phyloP scores from a whole-genome alignment of 2,329 filamentous ascomycete species.

The Zarea fungicola region DNA sequence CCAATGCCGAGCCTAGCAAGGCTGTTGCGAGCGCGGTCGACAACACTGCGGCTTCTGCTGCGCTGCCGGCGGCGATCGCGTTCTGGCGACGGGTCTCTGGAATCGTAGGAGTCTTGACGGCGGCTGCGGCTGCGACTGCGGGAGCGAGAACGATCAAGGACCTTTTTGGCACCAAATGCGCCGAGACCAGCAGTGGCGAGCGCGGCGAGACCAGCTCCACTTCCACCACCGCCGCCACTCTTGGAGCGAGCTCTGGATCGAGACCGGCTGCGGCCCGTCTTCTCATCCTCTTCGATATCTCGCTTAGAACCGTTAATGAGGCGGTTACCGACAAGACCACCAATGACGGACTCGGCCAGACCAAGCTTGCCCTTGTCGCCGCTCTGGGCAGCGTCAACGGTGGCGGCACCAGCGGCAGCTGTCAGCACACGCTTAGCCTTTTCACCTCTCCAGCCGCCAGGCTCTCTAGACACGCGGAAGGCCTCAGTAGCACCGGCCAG shows the following conservation, averaged over 20 bases:
- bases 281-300: constrained; percentile 57
- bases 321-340: constrained; percentile 80
- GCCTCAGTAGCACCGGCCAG: constrained; percentile 88
- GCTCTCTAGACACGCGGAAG: constrained; percentile 82
- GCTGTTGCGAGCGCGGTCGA: constrained; percentile 55
- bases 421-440: constrained; percentile 91
- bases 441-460: constrained; percentile 82
- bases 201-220: constrained; percentile 52
- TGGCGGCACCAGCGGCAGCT: constrained; percentile 78
- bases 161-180: constrained; percentile 57
- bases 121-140: constrained; percentile 50
- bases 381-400: constrained; percentile 73
- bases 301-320: constrained; percentile 74
- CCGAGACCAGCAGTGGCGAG: constrained; percentile 58
- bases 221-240: constrained; percentile 35
- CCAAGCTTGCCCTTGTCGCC: constrained; percentile 75
- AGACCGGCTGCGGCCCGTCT: constrained; percentile 61
- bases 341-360: constrained; percentile 79
- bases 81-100: constrained; percentile 39
- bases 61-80: constrained; percentile 41
- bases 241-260: constrained; percentile 59
- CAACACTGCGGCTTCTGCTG: constrained; percentile 60
- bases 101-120: constrained; percentile 42
- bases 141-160: constrained; percentile 44
- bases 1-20: constrained; percentile 59